A percentile compares a stretch with the other conserved stretches of the same genome.
Conservation (phyloP, 148 eudicot species). For the Euryodendron excelsum region DNA sequence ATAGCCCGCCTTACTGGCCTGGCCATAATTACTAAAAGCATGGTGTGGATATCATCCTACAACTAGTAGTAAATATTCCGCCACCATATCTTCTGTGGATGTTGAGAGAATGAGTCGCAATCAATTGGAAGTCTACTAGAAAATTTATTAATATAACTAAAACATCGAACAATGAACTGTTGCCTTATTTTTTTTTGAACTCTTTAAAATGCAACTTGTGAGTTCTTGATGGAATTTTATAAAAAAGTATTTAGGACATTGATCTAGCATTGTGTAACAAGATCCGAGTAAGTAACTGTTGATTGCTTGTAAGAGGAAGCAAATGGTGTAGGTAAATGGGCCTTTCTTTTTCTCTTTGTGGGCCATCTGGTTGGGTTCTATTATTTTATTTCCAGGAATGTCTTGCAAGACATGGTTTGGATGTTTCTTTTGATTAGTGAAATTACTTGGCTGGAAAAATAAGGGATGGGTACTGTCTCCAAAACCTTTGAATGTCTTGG, state of each 20-base stretch:
- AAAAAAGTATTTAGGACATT: too few species aligned
- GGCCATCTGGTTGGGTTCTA: background rate
- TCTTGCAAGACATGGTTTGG: background rate
- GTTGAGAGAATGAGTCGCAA: background rate
- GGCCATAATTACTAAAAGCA: background rate
- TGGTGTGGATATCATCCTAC: background rate
- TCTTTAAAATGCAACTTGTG: background rate
- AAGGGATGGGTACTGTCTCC: background rate
- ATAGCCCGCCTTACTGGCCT: background rate
- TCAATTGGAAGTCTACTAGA: background rate
- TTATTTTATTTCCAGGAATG: background rate
- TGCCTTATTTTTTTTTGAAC: too few species aligned
- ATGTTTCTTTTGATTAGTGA: background rate
- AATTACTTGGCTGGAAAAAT: background rate
- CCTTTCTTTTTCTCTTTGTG: constrained; percentile 3
- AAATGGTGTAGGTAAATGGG: background rate
- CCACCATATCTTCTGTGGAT: constrained; percentile 5
- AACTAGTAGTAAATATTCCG: background rate
- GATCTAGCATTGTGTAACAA: background rate
- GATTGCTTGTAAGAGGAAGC: background rate
- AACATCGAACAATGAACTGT: too few species aligned
- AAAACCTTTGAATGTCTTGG: background rate
- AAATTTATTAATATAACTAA: too few species aligned
- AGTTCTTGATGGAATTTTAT: too few species aligned
- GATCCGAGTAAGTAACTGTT: background rate